Evolutionary conservation across 1,284 basidiomycete species (phyloP).

Genomic region (Pholiota adiposa): DNA sequence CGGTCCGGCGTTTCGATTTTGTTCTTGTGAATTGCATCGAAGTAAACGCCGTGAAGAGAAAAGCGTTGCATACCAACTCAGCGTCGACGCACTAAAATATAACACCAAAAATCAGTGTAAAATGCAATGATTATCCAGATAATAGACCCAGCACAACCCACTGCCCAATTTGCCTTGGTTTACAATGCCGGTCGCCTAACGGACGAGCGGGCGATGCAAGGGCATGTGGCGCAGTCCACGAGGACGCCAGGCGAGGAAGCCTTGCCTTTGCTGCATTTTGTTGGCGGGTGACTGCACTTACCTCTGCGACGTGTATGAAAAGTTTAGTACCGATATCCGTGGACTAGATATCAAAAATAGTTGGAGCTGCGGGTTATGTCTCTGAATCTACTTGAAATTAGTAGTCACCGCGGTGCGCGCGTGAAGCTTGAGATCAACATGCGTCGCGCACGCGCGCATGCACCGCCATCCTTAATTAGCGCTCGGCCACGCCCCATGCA

Average conservation of each 20-base stretch:
- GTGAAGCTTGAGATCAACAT: background rate
- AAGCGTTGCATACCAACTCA: background rate
- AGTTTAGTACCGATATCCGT: too few species aligned
- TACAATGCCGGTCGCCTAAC: background rate
- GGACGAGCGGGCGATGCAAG: constrained; percentile 9
- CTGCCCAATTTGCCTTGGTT: constrained; percentile 5
- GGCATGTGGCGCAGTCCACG: constrained; percentile 18
- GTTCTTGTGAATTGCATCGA: background rate
- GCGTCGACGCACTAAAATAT: background rate
- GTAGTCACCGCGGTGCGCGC: background rate
- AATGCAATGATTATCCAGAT: background rate
- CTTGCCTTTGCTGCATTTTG: background rate
- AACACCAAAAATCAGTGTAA: background rate
- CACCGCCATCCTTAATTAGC: background rate
- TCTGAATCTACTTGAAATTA: too few species aligned
- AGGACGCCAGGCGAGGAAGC: constrained; percentile 9
- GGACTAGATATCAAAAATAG: background rate
- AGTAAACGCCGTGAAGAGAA: too few species aligned
- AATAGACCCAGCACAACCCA: background rate
- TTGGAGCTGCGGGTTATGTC: too few species aligned
- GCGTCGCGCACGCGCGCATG: background rate
- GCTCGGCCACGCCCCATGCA: background rate
- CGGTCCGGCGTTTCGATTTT: background rate
- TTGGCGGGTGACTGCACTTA: background rate
- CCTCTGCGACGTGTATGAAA: constrained; percentile 16